These are phyloP conservation scores for Salix exigua DNA, from an alignment of 345 rosid genomes.

Conservation along the genomic window DNA sequence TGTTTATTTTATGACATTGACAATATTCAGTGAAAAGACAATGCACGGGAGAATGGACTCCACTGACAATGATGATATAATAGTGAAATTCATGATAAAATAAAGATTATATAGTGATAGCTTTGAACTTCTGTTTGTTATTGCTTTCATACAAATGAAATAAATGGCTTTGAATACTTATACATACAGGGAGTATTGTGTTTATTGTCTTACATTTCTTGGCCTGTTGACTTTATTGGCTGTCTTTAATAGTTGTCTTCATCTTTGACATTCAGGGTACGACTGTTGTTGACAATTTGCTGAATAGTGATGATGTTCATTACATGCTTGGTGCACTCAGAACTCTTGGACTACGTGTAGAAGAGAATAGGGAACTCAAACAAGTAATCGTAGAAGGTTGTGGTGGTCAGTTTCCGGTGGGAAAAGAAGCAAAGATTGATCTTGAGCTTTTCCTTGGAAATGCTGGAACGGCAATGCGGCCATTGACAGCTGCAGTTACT, in stretches of 20 bases:
- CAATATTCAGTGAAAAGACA: not conserved
- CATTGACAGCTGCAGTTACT: conserved; percentile 85
- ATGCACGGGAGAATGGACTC: not conserved
- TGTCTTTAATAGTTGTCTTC: not conserved
- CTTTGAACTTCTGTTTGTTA: not conserved
- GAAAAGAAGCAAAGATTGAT: conserved; percentile 46
- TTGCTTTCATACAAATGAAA: not conserved
- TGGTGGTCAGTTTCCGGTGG: conserved; percentile 71
- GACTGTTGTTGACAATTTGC: conserved; percentile 81
- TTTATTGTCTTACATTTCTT: not conserved
- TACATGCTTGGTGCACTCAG: conserved; percentile 88
- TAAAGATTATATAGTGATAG: not conserved
- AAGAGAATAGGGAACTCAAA: conserved; percentile 47
- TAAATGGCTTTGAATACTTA: not conserved
- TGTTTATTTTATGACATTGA: not conserved
- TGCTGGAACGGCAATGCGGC: conserved; percentile 98
- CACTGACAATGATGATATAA: not conserved
- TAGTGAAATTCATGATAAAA: not conserved
- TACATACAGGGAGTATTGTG: not conserved
- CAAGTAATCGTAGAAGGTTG: conserved; percentile 80
- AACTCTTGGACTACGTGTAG: conserved; percentile 63
- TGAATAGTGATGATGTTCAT: conserved; percentile 82
- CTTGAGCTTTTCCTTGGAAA: conserved; percentile 88
- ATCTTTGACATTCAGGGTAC: conserved; percentile 55
- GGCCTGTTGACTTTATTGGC: not conserved